These are phyloP conservation scores for Bipolaris sorokiniana DNA, from an alignment of 2,329 filamentous ascomycete genomes.

Conservation along the genomic window DNA sequence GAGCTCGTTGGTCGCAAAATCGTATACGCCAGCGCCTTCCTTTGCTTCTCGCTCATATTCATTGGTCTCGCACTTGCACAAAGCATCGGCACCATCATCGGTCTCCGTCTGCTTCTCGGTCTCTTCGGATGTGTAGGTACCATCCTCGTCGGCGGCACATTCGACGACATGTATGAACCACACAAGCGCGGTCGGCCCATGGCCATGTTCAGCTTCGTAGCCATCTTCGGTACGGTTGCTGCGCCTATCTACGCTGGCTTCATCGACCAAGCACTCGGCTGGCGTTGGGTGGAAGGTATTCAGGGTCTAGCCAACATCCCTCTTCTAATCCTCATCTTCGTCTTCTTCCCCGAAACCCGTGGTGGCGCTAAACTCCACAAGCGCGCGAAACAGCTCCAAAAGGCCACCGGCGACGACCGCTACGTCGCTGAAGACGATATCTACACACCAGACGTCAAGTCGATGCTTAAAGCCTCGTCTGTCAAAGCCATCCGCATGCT, in stretches of 20 bases:
- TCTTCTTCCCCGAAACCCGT: constrained; percentile 54
- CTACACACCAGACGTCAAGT: constrained; percentile 57
- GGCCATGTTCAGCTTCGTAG: constrained; percentile 39
- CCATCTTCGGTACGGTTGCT: constrained; percentile 55
- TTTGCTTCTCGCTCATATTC: constrained; percentile 37
- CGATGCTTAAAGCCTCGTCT: constrained; percentile 56
- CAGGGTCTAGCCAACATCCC: constrained; percentile 60
- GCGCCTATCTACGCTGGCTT: constrained; percentile 62
- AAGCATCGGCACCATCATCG: constrained; percentile 34
- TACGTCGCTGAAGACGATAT: constrained; percentile 60
- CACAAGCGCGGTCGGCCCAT: constrained; percentile 36
- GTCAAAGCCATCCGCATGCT: constrained; percentile 60
- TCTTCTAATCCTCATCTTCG: constrained; percentile 53
- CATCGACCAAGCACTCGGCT: constrained; percentile 60
- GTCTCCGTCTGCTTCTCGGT: constrained; percentile 35
- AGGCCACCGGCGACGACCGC: constrained; percentile 57
- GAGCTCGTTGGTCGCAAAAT: constrained; percentile 36
- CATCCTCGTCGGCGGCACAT: constrained; percentile 36
- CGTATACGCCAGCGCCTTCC: constrained; percentile 32
- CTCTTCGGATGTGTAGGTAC: constrained; percentile 39
- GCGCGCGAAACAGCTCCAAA: constrained; percentile 57
- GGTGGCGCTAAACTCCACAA: constrained; percentile 56
- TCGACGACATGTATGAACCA: constrained; percentile 39
- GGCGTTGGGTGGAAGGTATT: constrained; percentile 62
- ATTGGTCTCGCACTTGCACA: constrained; percentile 35